Evolutionary conservation across 225 moss, liverwort and hornwort species (phyloP).

Genomic region (Ulota crispa): DNA sequence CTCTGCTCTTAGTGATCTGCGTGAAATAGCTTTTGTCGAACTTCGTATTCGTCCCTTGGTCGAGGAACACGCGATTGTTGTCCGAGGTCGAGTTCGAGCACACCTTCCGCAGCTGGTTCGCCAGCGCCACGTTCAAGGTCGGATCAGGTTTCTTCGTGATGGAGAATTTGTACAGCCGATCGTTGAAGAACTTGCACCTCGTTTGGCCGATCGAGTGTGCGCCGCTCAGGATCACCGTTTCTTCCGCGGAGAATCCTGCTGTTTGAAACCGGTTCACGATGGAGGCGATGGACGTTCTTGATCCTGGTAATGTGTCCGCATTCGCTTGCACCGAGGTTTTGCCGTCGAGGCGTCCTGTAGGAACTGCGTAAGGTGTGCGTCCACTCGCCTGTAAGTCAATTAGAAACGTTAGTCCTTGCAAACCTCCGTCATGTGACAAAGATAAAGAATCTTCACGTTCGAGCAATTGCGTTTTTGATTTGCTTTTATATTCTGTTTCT

Average conservation of each 20-base stretch:
- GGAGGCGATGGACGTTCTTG: constrained; percentile 7
- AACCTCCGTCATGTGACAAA: background rate
- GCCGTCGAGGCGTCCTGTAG: constrained; percentile 48
- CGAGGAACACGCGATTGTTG: constrained; percentile 30
- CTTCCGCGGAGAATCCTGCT: constrained; percentile 27
- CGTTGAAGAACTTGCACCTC: constrained; percentile 33
- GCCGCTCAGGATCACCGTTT: constrained; percentile 34
- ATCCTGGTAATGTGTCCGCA: constrained; percentile 25
- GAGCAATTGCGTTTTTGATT: background rate
- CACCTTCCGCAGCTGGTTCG: constrained; percentile 10
- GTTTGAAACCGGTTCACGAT: background rate
- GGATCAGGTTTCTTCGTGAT: constrained; percentile 40
- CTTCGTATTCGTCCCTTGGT: constrained; percentile 14
- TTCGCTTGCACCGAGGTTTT: background rate
- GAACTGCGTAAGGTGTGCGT: constrained; percentile 19
- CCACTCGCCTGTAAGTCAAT: constrained; percentile 20
- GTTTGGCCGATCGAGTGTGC: constrained; percentile 43
- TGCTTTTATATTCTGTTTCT: background rate
- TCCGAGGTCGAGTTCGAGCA: constrained; percentile 38
- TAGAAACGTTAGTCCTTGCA: background rate
- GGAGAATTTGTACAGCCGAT: constrained; percentile 52
- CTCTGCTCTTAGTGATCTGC: constrained; percentile 15
- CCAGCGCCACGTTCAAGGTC: constrained; percentile 22
- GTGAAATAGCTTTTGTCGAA: constrained; percentile 38
- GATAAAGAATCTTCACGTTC: background rate